Base-by-base conservation (phyloP, 2,329 filamentous ascomycete species). In the Alternaria gaisen region DNA sequence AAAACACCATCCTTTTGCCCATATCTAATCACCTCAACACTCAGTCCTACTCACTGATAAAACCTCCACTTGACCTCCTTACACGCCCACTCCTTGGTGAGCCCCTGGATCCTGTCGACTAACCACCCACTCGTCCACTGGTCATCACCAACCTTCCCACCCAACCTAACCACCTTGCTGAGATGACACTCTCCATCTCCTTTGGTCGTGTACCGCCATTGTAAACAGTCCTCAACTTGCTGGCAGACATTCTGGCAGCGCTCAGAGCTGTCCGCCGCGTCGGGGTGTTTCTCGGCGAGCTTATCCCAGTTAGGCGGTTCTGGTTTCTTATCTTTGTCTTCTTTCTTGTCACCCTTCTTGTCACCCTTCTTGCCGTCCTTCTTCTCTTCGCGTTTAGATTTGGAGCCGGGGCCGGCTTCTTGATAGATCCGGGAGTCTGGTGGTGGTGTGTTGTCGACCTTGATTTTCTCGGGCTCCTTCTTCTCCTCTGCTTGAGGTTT, bases 61-160 rank as follows among this genome's bases (percentile, higher is more conserved):
- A 77, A 77, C 44, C 51, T 69, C 75, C 75, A 77, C 4, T 65
- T 61, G 3, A 67, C 63, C 24, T 70, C 56, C 44, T 72, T 70
- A 43, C 75, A 77, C 24, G 65, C 69, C 74, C 75, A 75, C 24
- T 65, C 65, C 42, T 65, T 64, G 3, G 42, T 69, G 0, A 54
- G 41, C 18, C 61, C 57, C 18, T 66, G 46, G 2, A 80, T 68
- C 22, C 76, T 65, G 0, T 79, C 75, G 7, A 75, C 32, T 62
- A 79, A 61, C 78, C 77, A 80, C 7, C 79, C 78, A 62, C 75
- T 76, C 14, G 64, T 73, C 74, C 74, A 77, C 24, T 55, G 64
- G 5, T 64, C 68, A 24, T 58, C 63, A 5, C 53, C 65, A 10
- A 65, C 66, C 40, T 61, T 67, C 16, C 44, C 69, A 24, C 74